Percentiles rank a stretch among this genome's conserved stretches.
These are phyloP conservation scores for Penicillium silybi DNA, from an alignment of 495 filamentous ascomycete species.

Conservation along the genomic window DNA sequence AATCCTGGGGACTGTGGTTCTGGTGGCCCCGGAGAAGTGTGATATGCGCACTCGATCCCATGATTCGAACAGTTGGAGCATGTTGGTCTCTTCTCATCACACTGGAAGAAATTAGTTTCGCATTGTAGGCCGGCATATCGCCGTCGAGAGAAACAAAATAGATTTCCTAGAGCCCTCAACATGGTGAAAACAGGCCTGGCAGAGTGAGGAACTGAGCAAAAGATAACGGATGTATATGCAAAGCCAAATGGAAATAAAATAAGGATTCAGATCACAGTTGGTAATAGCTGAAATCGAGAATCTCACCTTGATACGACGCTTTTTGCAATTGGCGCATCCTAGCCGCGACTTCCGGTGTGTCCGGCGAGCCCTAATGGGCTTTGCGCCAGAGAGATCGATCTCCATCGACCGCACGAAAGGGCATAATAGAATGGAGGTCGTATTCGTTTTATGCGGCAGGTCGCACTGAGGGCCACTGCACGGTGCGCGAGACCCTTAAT, in stretches of 20 bases:
- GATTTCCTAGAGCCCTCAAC: neutral
- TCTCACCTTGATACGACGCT: conserved; percentile 34
- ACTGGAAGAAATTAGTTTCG: conserved; percentile 17
- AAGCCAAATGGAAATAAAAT: neutral
- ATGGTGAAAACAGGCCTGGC: neutral
- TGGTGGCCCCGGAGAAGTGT: neutral
- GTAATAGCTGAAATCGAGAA: too few species aligned
- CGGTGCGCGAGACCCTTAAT: neutral
- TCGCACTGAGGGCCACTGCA: too few species aligned
- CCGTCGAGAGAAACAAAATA: neutral
- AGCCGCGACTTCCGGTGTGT: conserved; percentile 32
- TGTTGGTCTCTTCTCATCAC: conserved; percentile 33
- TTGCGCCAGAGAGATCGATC: neutral
- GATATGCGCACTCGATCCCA: conserved; percentile 25
- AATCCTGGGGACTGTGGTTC: neutral
- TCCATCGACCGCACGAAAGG: conserved; percentile 1
- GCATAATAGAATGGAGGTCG: neutral
- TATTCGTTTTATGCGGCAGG: conserved; percentile 14
- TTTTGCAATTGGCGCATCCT: conserved; percentile 34
- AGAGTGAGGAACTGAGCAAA: neutral
- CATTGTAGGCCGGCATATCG: neutral
- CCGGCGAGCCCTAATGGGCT: conserved; percentile 16
- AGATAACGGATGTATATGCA: neutral
- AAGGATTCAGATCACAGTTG: neutral
- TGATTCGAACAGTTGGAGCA: conserved; percentile 30